Evolutionary conservation across 2,329 filamentous ascomycete genomes (phyloP).

Genomic region (Teratosphaeria pseudoeucalypti): DNA sequence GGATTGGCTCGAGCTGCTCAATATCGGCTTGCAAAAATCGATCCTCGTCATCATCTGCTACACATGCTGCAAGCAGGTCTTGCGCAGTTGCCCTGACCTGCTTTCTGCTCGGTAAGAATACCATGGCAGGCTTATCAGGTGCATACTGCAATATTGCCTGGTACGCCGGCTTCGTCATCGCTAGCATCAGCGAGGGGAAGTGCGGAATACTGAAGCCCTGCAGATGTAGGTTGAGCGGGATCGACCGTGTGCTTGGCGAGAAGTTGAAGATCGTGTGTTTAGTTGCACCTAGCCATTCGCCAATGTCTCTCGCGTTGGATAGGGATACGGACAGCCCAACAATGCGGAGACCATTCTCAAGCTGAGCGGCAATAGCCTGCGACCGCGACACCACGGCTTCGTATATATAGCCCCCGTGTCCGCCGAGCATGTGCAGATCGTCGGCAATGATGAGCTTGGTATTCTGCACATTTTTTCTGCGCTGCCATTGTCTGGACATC

Average conservation of each 20-base stretch:
- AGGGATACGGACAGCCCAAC: constrained; percentile 84
- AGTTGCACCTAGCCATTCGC: constrained; percentile 94
- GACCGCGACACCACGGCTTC: constrained; percentile 96
- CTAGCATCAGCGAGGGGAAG: constrained; percentile 95
- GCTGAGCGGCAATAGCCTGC: constrained; percentile 87
- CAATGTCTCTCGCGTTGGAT: constrained; percentile 84
- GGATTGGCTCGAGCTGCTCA: constrained; percentile 69
- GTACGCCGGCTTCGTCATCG: constrained; percentile 94
- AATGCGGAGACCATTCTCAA: constrained; percentile 74
- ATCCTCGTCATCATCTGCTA: constrained; percentile 84
- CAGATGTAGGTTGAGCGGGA: constrained; percentile 85
- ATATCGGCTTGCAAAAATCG: constrained; percentile 80
- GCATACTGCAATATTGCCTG: constrained; percentile 80
- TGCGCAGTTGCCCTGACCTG: constrained; percentile 80
- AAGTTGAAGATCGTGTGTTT: constrained; percentile 99
- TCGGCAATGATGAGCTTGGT: constrained; percentile 90
- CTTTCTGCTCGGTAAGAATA: constrained; percentile 89
- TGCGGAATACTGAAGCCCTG: constrained; percentile 94
- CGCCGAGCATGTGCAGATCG: constrained; percentile 86
- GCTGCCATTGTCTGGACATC: constrained; percentile 89
- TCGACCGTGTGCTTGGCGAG: constrained; percentile 77
- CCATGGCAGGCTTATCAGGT: constrained; percentile 71
- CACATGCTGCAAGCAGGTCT: constrained; percentile 77
- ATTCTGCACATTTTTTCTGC: constrained; percentile 86
- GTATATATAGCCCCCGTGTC: constrained; percentile 77